Evolutionary conservation across 768 basidiomycete species (phyloP).

Genomic region (Leccinum truebloodii): DNA sequence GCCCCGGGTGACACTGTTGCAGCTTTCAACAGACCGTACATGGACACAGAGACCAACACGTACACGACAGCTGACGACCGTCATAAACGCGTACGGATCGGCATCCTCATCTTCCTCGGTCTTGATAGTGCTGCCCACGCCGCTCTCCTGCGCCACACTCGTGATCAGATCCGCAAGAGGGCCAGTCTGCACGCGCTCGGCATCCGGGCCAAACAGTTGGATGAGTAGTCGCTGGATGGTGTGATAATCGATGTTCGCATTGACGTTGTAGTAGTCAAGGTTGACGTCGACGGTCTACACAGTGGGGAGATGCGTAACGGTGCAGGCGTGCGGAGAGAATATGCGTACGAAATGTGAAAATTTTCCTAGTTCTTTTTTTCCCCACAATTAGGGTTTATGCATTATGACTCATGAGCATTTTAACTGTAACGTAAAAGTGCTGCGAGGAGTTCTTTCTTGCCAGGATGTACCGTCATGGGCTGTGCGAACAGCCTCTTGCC

Average conservation of each 20-base stretch:
- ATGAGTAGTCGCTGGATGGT: constrained; percentile 73
- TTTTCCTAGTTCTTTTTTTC: no score
- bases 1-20: constrained; percentile 65
- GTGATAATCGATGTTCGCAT: constrained; percentile 79
- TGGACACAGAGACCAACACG: no score
- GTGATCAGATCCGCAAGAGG: constrained; percentile 81
- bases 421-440: no score
- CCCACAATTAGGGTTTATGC: no score
- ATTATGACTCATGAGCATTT: no score
- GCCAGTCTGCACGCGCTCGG: constrained; percentile 65
- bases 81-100: no score
- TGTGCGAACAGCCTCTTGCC: no score
- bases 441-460: no score
- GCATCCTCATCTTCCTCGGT: no score
- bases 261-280: constrained; percentile 93
- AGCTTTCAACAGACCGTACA: background rate
- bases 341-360: no score
- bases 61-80: no score
- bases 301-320: background rate
- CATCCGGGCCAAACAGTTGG: constrained; percentile 74
- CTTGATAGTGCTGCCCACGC: constrained; percentile 36
- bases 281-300: constrained; percentile 29
- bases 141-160: constrained; percentile 66
- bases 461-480: no score
- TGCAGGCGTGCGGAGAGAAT: background rate